Base-by-base conservation (phyloP, 2,329 filamentous ascomycete species). In the Colletotrichum sp. region DNA sequence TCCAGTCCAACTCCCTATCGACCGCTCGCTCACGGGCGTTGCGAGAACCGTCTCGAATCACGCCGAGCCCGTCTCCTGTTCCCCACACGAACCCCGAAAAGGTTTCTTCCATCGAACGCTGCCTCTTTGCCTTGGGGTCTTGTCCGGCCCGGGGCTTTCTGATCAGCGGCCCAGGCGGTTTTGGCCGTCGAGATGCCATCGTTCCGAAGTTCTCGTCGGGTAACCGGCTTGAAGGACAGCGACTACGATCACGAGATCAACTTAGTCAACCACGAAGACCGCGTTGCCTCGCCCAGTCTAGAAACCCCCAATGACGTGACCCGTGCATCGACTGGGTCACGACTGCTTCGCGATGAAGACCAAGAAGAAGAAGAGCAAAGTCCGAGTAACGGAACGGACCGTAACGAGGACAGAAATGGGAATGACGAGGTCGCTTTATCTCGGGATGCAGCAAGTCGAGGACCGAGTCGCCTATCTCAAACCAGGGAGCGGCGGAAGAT, bases 241-340 rank as follows among this genome's bases (percentile, higher is more conserved):
- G 90, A 93, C 77, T 93, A 92, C 79, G 91, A 93, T 78, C 93
- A 94, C 82, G 91, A 92, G 81, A 95, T 96, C 79, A 84, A 81
- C 77, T 89, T 96, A 47, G 86, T 94, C 77, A 92, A 95, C 81
- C 84, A 87, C 70, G 85, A 86, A 79, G 75, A 80, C 74, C 38
- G 33, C 64, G 69, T 58, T 43, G 70, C 66, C 8, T 47, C 74
- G 12, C 58, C 68, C n/a, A 75, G 74, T 21, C 43, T 55, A 29
- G 72, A 71, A 21, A 59, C 63, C 31, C 31, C 65, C 29, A 55
- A 61, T 29, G 64, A 66, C n/a, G 63, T 31, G 24, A 54, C 61
- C 8, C 74, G 63, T 7, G 65, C 68, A 8, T 75, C 74, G 38
- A 73, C 70, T 5, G 55, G 69, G 24, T 73, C 73, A 38, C 59